Conservation (phyloP, 345 rosid genomes). For the Linum lewisii region DNA sequence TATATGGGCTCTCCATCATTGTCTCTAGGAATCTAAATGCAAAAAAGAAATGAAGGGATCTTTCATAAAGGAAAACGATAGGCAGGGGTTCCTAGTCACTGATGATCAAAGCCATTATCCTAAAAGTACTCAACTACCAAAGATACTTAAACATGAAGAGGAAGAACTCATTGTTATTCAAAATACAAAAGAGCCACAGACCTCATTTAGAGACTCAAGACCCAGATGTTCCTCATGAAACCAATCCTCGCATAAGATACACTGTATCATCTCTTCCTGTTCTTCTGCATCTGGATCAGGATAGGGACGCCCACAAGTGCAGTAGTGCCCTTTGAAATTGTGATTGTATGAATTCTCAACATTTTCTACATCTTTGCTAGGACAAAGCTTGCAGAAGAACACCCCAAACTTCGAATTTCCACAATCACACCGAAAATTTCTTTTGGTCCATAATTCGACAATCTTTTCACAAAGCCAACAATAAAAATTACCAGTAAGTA, state of each 20-base stretch:
- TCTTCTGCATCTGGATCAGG: constrained; percentile 89
- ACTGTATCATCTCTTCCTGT: constrained; percentile 94
- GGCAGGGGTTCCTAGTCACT: too few species aligned
- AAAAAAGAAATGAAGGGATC: neutral
- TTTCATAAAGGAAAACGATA: too few species aligned
- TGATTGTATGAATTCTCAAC: constrained; percentile 72
- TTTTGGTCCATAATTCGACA: constrained; percentile 96
- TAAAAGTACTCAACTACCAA: too few species aligned
- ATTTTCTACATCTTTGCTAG: constrained; percentile 71
- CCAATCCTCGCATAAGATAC: constrained; percentile 97
- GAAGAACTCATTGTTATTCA: neutral
- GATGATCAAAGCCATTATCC: too few species aligned
- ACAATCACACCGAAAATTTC: constrained; percentile 84
- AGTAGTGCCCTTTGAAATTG: constrained; percentile 82
- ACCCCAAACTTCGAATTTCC: constrained; percentile 89
- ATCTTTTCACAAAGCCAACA: constrained; percentile 23
- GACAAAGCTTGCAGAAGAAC: constrained; percentile 67
- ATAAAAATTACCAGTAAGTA: neutral
- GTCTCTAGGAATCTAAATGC: constrained; percentile 66
- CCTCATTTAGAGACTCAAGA: constrained; percentile 49
- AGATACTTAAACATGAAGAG: too few species aligned
- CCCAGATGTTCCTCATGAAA: constrained; percentile 89
- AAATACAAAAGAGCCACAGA: constrained; percentile 15
- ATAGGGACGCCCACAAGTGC: constrained; percentile 72
- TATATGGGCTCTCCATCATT: constrained; percentile 82